Evolutionary conservation across 1,284 basidiomycete species (phyloP), one percentile per base, ranked within the genome.

Genomic region (Stygiomarasmius scandens): DNA sequence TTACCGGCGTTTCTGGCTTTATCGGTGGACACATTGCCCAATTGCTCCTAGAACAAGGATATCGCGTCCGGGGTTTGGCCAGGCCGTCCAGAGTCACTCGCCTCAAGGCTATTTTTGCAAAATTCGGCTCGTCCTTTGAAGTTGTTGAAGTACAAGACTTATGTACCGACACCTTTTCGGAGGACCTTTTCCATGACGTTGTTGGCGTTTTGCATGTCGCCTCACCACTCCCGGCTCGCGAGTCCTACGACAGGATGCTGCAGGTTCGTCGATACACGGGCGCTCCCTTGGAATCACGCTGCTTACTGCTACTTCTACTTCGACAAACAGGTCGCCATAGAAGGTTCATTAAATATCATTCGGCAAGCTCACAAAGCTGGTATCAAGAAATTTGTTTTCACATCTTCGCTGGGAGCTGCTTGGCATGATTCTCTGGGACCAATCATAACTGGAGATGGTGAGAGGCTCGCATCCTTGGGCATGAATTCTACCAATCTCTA

Each of bases 1-100:
- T 55, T 22, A 55, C 54, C 23, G 54, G 54, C 2, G 54, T n/a
- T 1, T 48, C 54, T 48, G 54, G 54, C n/a, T 55, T 55, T 44
- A 48, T 55, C 32, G 54, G 54, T 16, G 34, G 25, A 32, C 45
- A 55, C 36, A 48, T 55, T 29, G 20, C 44, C 22, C 29, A 22
- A 12, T 47, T 29, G 11, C 54, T 55, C 6, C 45, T 55, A 10
- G 54, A 47, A 4, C 44, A 25, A 2, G 54, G 54, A 10, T 48
- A 55, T 36, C 54, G 2, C n/a, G 46, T 55, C 20, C 44, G 54
- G 23, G 44, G 25, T 24, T 55, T 34, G 16, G 20, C 44, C 32
- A 48, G n/a, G 32, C 24, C n/a, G 16, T 23, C 44, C 16, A 55
- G 23, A 23, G 9, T 34, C 16, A 22, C 36, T 6, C 20, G 23